Percentiles rank a stretch among this genome's conserved stretches.
These are phyloP conservation scores for Pythium graminicola DNA, from an alignment of 352 stramenopile species.

Conservation along the genomic window DNA sequence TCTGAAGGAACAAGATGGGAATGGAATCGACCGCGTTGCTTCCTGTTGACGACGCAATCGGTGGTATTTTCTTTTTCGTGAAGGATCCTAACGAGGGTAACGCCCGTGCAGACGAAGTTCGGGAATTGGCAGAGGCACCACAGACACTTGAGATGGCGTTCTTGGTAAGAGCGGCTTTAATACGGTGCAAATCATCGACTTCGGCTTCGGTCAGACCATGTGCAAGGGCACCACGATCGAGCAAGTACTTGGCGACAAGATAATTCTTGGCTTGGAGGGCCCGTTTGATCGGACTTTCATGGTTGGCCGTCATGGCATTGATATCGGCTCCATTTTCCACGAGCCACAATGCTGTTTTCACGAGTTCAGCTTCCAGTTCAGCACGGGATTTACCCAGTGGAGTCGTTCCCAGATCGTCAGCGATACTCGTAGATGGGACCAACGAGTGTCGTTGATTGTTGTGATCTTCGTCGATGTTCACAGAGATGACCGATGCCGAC, in stretches of 20 bases:
- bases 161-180: conserved; percentile 30
- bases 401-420: conserved; percentile 1
- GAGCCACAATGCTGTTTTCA: conserved; percentile 43
- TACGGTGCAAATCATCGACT: conserved; percentile 23
- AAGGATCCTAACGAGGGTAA: conserved; percentile 20
- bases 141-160: conserved; percentile 29
- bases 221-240: conserved; percentile 31
- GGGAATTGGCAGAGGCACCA: neutral
- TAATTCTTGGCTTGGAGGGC: conserved; percentile 30
- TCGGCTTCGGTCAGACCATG: conserved; percentile 22
- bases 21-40: conserved; percentile 23
- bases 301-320: conserved; percentile 25
- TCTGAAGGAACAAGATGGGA: conserved; percentile 62
- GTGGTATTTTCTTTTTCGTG: conserved; percentile 19
- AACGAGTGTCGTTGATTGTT: conserved; percentile 20
- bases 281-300: conserved; percentile 33
- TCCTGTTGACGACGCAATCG: conserved; percentile 11
- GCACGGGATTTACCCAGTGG: conserved; percentile 8
- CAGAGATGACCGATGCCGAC: conserved; percentile 30
- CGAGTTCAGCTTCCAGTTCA: conserved; percentile 25
- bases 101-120: conserved; percentile 12
- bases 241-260: conserved; percentile 30
- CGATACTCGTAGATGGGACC: conserved; percentile 2
- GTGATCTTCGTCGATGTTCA: conserved; percentile 26
- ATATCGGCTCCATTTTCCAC: conserved; percentile 48